Conservation (phyloP, 2,329 filamentous ascomycete species). For the Xylariomycetidae sp. region DNA sequence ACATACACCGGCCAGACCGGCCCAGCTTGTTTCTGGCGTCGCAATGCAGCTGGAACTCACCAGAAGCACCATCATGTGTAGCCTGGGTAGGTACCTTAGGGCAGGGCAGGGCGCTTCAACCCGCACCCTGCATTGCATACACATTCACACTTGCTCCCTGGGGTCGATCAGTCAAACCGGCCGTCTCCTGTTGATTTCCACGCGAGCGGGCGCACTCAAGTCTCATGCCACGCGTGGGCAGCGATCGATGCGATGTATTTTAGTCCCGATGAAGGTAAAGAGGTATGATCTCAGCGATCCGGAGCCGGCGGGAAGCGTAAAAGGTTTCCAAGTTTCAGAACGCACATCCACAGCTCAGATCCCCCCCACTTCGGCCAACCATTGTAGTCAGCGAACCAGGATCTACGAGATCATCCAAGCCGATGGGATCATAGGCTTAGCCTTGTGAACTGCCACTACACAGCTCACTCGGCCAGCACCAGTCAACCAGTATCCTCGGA, state of each 20-base stretch:
- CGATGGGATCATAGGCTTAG: constrained; percentile 24
- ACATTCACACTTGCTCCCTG: no score
- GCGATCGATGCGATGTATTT: background rate
- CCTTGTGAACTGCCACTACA: no score
- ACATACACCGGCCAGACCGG: background rate
- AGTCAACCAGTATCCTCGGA: no score
- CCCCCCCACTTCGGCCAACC: constrained; percentile 18
- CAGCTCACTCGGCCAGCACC: no score
- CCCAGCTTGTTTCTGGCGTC: no score
- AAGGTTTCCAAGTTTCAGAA: constrained; percentile 11
- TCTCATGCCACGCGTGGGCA: background rate
- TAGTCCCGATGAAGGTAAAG: constrained; percentile 12
- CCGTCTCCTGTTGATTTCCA: background rate
- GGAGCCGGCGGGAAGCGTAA: constrained; percentile 14
- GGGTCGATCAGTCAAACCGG: no score
- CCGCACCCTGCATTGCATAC: constrained; percentile 4
- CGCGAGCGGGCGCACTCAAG: constrained; percentile 3
- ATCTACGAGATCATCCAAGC: constrained; percentile 22
- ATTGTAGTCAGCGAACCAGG: constrained; percentile 13
- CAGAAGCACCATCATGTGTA: no score
- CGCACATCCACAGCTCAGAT: constrained; percentile 13
- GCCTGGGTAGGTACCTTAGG: no score
- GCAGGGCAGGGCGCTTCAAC: background rate
- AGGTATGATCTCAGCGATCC: constrained; percentile 9
- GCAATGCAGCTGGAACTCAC: no score